Conservation (phyloP, 2,329 filamentous ascomycete genomes). For the Fusarium keratoplasticum region DNA sequence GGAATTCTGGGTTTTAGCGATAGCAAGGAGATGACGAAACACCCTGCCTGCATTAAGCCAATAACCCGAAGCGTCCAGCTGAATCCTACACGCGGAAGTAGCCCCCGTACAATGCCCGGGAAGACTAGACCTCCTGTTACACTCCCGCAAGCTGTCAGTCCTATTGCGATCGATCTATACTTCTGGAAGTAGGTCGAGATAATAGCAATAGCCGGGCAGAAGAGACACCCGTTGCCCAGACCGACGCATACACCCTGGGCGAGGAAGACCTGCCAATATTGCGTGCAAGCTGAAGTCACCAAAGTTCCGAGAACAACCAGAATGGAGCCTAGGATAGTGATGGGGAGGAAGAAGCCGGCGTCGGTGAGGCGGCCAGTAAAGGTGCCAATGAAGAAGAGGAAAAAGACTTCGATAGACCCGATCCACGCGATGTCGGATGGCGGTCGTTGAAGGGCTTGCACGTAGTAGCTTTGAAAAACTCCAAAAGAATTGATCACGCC, state of each 20-base stretch:
- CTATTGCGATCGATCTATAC: neutral
- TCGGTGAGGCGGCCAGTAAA: neutral
- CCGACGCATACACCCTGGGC: neutral
- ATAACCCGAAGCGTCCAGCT: neutral
- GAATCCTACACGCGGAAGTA: neutral
- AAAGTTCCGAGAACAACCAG: neutral
- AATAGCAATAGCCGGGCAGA: neutral
- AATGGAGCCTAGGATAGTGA: neutral
- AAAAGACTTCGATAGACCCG: neutral
- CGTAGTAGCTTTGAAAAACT: neutral
- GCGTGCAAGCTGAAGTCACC: neutral
- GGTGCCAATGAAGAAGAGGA: neutral
- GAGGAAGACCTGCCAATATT: neutral
- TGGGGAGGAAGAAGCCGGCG: neutral
- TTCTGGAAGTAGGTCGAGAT: neutral
- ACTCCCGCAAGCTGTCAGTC: neutral
- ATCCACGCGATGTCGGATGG: neutral
- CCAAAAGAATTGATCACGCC: neutral
- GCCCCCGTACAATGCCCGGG: neutral
- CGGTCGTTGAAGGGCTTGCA: neutral
- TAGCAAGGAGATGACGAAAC: neutral
- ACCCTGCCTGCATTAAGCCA: neutral
- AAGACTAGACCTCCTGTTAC: neutral
- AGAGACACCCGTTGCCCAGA: neutral
- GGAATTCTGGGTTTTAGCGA: neutral